These are phyloP conservation scores for Hordeum pubiflorum DNA, from an alignment of 202 grass and related monocot species.

Conservation along the genomic window DNA sequence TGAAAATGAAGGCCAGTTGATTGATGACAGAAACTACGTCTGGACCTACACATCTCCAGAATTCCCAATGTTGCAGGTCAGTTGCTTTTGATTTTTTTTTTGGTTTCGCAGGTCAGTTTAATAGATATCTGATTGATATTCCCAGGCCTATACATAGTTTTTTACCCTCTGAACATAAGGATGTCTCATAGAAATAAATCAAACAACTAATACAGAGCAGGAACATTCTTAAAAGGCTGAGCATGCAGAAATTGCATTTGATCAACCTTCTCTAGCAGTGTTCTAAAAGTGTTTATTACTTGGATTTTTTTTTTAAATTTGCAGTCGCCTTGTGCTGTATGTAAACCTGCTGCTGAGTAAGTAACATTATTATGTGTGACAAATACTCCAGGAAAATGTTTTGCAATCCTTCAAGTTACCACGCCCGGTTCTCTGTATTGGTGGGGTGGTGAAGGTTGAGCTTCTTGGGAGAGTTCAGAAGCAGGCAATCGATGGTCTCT, in stretches of 20 bases:
- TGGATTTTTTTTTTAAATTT: background rate
- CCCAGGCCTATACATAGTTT: background rate
- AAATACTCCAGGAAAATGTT: slow-evolving; percentile 46
- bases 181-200: background rate
- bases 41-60: slow-evolving; percentile 63
- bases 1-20: slow-evolving; percentile 38
- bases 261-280: background rate
- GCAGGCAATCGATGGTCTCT: slow-evolving; percentile 49
- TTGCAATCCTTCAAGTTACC: slow-evolving; percentile 71
- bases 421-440: slow-evolving; percentile 53
- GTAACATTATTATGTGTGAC: background rate
- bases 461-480: slow-evolving; percentile 63
- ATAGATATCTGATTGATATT: background rate
- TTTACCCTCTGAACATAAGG: background rate
- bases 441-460: slow-evolving; percentile 69
- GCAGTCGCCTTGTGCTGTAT: background rate
- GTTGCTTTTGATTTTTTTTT: background rate
- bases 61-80: slow-evolving; percentile 63
- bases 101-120: background rate
- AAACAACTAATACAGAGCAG: background rate
- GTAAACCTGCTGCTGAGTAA: background rate
- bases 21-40: slow-evolving; percentile 41
- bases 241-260: background rate
- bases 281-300: too few species aligned
- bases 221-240: background rate